Conservation (phyloP, 2,329 filamentous ascomycete genomes). For the Cryphonectria nitschkei region DNA sequence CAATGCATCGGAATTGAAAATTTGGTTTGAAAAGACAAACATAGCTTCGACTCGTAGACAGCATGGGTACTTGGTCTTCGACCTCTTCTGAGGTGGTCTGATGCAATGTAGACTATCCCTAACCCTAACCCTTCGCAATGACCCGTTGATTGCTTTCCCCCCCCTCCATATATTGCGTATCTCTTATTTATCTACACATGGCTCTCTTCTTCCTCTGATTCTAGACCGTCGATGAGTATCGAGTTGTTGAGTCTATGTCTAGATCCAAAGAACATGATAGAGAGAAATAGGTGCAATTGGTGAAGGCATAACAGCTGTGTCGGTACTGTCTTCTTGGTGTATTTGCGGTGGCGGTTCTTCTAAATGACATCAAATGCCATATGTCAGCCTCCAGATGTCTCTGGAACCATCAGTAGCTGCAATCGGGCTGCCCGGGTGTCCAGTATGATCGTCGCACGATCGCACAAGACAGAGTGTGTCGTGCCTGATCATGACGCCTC, state of each 20-base stretch:
- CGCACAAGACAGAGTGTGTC: not conserved
- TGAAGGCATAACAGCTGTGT: not conserved
- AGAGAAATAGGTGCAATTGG: too few species aligned
- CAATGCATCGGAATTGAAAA: not conserved
- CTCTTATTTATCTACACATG: not conserved
- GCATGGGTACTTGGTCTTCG: too few species aligned
- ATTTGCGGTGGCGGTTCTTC: too few species aligned
- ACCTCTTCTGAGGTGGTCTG: not conserved
- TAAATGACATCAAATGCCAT: too few species aligned
- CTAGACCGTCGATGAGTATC: not conserved
- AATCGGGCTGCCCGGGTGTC: not conserved
- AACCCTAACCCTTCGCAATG: not conserved
- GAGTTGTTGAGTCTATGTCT: not conserved
- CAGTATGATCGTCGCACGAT: not conserved
- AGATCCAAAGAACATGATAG: not conserved
- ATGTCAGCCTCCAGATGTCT: not conserved
- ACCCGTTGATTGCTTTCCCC: not conserved
- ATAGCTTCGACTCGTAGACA: not conserved
- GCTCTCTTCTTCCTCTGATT: too few species aligned
- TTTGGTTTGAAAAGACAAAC: not conserved
- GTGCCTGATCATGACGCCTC: not conserved
- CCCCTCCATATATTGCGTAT: too few species aligned
- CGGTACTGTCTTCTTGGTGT: not conserved
- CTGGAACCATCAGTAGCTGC: not conserved
- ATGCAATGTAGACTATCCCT: not conserved